These are phyloP conservation scores for Torulaspora pretoriensis DNA, from an alignment of 1,139 yeast genomes.

Conservation along the genomic window DNA sequence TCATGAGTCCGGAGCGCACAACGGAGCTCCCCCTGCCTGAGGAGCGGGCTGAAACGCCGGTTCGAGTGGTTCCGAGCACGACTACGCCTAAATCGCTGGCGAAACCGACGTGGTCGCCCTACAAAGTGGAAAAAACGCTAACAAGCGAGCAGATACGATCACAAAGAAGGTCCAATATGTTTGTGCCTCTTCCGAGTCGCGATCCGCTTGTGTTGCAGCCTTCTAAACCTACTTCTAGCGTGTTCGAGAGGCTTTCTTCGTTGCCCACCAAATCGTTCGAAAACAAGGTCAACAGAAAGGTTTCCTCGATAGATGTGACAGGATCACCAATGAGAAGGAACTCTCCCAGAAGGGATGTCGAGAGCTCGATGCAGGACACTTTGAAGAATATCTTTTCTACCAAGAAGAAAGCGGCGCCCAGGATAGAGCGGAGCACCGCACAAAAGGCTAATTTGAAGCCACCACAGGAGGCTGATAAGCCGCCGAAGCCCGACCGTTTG, in stretches of 20 bases:
- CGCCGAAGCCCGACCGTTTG: constrained; percentile 17
- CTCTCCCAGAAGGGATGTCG: constrained; percentile 14
- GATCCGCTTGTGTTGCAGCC: constrained; percentile 32
- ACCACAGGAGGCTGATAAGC: neutral
- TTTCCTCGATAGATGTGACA: constrained; percentile 27
- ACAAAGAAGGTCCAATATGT: constrained; percentile 34
- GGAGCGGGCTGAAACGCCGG: constrained; percentile 5
- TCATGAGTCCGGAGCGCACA: constrained; percentile 21
- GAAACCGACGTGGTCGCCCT: constrained; percentile 30
- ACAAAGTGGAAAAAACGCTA: constrained; percentile 23
- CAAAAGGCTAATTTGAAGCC: neutral
- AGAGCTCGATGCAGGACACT: constrained; percentile 31
- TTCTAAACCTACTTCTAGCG: neutral
- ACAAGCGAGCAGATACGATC: constrained; percentile 16
- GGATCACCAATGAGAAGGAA: constrained; percentile 29
- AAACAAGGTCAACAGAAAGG: constrained; percentile 23
- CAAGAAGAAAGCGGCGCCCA: constrained; percentile 2
- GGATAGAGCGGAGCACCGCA: neutral
- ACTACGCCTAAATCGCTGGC: constrained; percentile 19
- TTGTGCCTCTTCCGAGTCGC: constrained; percentile 35
- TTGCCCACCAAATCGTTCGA: constrained; percentile 34
- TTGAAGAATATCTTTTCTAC: constrained; percentile 31
- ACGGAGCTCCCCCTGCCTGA: neutral
- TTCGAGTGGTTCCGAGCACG: constrained; percentile 10
- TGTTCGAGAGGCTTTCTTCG: neutral